These are phyloP conservation scores for Eutrema heterophyllum DNA, from an alignment of 345 rosid genomes.

Conservation along the genomic window DNA sequence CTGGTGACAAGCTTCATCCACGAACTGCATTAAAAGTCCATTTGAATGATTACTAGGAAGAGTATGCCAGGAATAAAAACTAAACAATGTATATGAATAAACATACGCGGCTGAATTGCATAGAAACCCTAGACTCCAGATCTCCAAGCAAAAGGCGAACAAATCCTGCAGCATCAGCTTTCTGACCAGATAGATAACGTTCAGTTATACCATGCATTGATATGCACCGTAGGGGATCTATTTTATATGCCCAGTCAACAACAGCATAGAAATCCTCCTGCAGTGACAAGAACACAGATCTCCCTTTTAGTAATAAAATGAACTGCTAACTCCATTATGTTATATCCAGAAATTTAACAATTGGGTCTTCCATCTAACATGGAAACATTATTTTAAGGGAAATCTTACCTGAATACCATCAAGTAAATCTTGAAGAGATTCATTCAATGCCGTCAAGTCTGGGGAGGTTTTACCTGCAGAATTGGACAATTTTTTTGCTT, in stretches of 20 bases:
- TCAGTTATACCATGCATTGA: constrained; percentile 99
- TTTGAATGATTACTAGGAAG: constrained; percentile 14
- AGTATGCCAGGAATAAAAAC: not conserved
- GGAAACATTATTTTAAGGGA: constrained; percentile 13
- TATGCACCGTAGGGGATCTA: constrained; percentile 95
- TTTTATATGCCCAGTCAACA: constrained; percentile 99
- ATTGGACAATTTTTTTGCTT: constrained; percentile 9
- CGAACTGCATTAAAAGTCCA: constrained; percentile 54
- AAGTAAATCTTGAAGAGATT: constrained; percentile 93
- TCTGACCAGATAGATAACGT: constrained; percentile 94
- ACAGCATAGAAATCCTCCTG: constrained; percentile 99
- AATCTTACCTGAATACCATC: constrained; percentile 87
- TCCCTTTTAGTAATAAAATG: not conserved
- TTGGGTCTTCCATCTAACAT: constrained; percentile 36
- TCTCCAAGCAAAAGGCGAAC: constrained; percentile 97
- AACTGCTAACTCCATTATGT: not conserved
- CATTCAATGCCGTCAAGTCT: constrained; percentile 77
- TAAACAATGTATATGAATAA: constrained; percentile 7
- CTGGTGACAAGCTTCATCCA: constrained; percentile 97
- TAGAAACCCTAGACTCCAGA: constrained; percentile 84
- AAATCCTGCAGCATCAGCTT: constrained; percentile 99
- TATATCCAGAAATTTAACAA: not conserved
- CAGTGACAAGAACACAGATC: constrained; percentile 21
- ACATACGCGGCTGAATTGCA: constrained; percentile 89
- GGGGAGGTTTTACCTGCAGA: constrained; percentile 68